These are phyloP conservation scores for Colletotrichum neosansevieriae DNA, from an alignment of 2,329 filamentous ascomycete species.

Conservation along the genomic window DNA sequence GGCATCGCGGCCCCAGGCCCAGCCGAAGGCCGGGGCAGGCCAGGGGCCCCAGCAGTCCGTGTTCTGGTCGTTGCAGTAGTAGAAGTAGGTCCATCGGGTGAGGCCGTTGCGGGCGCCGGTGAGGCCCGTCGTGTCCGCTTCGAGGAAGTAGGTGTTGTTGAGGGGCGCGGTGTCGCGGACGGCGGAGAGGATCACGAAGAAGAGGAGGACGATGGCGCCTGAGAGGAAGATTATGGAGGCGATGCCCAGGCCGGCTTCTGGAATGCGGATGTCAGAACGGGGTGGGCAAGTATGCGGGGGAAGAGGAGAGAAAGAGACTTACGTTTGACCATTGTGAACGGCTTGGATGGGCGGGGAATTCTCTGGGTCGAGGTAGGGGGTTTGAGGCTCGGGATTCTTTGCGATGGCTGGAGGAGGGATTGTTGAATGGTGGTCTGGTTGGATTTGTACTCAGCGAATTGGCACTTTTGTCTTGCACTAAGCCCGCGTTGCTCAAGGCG, in stretches of 20 bases:
- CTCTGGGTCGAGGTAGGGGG: neutral
- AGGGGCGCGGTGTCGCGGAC: slow-evolving; percentile 66
- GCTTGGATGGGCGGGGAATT: neutral
- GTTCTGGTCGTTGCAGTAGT: slow-evolving; percentile 77
- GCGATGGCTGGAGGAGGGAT: slow-evolving; percentile 19
- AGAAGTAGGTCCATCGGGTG: slow-evolving; percentile 93
- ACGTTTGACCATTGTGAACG: slow-evolving; percentile 24
- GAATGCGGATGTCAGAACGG: slow-evolving; percentile 32
- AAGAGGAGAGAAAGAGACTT: slow-evolving; percentile 7
- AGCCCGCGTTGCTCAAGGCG: slow-evolving; percentile 19
- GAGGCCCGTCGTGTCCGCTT: slow-evolving; percentile 81
- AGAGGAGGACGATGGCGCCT: slow-evolving; percentile 65
- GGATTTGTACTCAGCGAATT: slow-evolving; percentile 31
- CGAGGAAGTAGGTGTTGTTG: slow-evolving; percentile 86
- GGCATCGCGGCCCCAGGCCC: slow-evolving; percentile 70
- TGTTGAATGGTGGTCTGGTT: slow-evolving; percentile 7
- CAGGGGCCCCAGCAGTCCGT: slow-evolving; percentile 73
- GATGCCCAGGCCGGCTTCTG: slow-evolving; percentile 57
- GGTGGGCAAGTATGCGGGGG: neutral
- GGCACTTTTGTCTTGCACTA: neutral
- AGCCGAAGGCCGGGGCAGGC: slow-evolving; percentile 77
- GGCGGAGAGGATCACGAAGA: slow-evolving; percentile 70
- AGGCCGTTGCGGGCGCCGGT: slow-evolving; percentile 69
- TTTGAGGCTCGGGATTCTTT: slow-evolving; percentile 7
- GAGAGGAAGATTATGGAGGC: slow-evolving; percentile 62